Percentiles rank a stretch among this genome's conserved stretches.
phyloP scores from a whole-genome alignment of 768 basidiomycete species.

The Brasilioporus rufonigricans region DNA sequence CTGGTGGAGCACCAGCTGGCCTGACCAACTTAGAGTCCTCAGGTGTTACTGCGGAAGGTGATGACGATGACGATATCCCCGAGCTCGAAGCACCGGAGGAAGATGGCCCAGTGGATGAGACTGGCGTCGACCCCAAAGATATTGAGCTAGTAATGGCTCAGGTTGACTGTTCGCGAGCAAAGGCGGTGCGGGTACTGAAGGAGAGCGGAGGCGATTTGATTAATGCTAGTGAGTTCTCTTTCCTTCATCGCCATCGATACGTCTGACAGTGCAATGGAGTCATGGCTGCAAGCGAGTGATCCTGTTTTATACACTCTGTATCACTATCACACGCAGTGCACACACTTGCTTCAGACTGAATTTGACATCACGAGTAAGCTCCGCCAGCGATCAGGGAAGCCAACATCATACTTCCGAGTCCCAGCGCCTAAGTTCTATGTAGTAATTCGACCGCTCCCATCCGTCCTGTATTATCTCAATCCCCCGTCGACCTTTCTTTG shows the following conservation, averaged over 20 bases:
- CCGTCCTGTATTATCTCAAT: slow-evolving; percentile 70
- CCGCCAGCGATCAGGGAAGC: neutral
- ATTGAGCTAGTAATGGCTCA: slow-evolving; percentile 91
- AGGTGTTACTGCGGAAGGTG: slow-evolving; percentile 48
- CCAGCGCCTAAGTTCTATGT: slow-evolving; percentile 75
- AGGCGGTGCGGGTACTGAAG: slow-evolving; percentile 88
- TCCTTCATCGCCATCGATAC: neutral
- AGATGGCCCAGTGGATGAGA: slow-evolving; percentile 80
- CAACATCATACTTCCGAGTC: slow-evolving; percentile 45
- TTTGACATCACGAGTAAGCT: slow-evolving; percentile 5
- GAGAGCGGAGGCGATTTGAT: slow-evolving; percentile 93
- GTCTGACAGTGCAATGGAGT: slow-evolving; percentile 44
- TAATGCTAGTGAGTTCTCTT: slow-evolving; percentile 80
- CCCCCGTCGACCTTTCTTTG: slow-evolving; percentile 36
- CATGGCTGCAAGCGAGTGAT: slow-evolving; percentile 91
- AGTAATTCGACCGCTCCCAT: slow-evolving; percentile 90
- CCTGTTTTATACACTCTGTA: slow-evolving; percentile 33
- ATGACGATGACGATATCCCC: slow-evolving; percentile 77
- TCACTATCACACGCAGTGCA: slow-evolving; percentile 26
- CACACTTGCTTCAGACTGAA: slow-evolving; percentile 11
- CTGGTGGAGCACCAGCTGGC: slow-evolving; percentile 41
- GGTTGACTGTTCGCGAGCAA: slow-evolving; percentile 87
- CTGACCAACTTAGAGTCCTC: slow-evolving; percentile 49
- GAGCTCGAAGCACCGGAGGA: slow-evolving; percentile 82
- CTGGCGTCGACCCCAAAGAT: slow-evolving; percentile 89